Conservation (phyloP, 768 basidiomycete genomes). For the Hemileccinum rubropunctum region DNA sequence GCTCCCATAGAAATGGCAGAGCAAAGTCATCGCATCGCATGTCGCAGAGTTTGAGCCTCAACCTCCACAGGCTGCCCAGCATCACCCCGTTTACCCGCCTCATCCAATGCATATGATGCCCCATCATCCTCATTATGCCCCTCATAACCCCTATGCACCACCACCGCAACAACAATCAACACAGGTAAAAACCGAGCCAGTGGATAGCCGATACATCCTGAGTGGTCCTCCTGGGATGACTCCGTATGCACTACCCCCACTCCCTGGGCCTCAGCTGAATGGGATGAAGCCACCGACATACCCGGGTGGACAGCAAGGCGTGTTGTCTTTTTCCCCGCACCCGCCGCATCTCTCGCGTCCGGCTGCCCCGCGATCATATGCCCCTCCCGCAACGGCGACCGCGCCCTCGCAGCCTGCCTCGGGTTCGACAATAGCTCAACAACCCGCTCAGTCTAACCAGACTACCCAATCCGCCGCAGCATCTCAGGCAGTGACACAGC, state of each 20-base stretch:
- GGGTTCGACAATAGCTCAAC: constrained; percentile 13
- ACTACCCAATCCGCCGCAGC: constrained; percentile 6
- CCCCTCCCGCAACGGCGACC: constrained; percentile 18
- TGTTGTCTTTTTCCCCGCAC: constrained; percentile 50
- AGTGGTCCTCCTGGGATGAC: constrained; percentile 39
- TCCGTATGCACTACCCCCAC: constrained; percentile 54
- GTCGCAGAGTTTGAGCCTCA: constrained; percentile 89
- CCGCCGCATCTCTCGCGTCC: constrained; percentile 29
- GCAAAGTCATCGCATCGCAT: constrained; percentile 88
- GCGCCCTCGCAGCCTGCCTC: constrained; percentile 19
- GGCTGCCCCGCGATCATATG: constrained; percentile 22
- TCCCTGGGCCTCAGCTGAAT: constrained; percentile 65
- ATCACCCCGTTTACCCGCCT: constrained; percentile 53
- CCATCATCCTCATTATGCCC: constrained; percentile 53
- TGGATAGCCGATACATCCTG: constrained; percentile 68
- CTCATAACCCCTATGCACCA: constrained; percentile 50
- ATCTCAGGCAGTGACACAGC: constrained; percentile 16
- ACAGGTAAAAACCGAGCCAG: constrained; percentile 70
- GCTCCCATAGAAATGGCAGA: constrained; percentile 84
- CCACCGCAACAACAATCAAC: constrained; percentile 36
- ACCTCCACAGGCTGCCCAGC: constrained; percentile 44
- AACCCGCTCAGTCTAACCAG: constrained; percentile 19
- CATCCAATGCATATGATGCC: constrained; percentile 62
- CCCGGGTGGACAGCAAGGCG: constrained; percentile 57
- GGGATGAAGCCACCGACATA: constrained; percentile 49